A percentile compares a stretch with the other conserved stretches of the same genome.
Conservation (phyloP, 1,284 basidiomycete genomes). For the Sphaerobolus stellatus region DNA sequence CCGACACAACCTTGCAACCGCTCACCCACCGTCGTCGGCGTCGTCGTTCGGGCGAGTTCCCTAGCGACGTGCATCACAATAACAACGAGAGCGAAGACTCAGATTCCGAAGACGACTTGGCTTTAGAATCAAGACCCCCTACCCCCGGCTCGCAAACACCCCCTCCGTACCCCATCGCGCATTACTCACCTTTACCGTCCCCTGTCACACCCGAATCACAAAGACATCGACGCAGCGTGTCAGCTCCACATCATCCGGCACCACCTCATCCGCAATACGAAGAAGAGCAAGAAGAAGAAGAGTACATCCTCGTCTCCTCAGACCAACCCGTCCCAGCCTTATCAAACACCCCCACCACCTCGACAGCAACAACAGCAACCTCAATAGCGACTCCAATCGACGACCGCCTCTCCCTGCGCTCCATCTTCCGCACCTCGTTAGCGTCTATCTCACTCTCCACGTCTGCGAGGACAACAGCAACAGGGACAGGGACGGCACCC, state of each 20-base stretch:
- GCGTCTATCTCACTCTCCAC: too few species aligned
- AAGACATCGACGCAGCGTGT: background rate
- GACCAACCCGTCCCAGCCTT: too few species aligned
- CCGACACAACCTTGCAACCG: background rate
- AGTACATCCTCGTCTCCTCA: too few species aligned
- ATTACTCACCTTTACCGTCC: background rate
- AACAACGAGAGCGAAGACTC: background rate
- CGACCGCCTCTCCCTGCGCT: background rate
- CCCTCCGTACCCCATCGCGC: background rate
- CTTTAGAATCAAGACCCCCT: background rate
- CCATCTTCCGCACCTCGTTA: too few species aligned
- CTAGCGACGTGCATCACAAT: background rate
- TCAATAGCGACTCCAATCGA: background rate
- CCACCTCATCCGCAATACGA: background rate
- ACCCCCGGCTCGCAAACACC: background rate
- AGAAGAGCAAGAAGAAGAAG: too few species aligned
- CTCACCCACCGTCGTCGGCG: too few species aligned
- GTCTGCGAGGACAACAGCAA: too few species aligned
- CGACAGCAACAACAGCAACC: background rate
- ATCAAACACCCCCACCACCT: background rate
- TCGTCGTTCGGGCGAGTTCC: too few species aligned
- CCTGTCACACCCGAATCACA: background rate
- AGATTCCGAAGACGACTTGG: background rate
- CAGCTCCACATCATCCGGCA: background rate
- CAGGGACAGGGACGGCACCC: too few species aligned